phyloP scores from a whole-genome alignment of 2,329 filamentous ascomycete genomes.

The Phyllosticta citribraziliensis region DNA sequence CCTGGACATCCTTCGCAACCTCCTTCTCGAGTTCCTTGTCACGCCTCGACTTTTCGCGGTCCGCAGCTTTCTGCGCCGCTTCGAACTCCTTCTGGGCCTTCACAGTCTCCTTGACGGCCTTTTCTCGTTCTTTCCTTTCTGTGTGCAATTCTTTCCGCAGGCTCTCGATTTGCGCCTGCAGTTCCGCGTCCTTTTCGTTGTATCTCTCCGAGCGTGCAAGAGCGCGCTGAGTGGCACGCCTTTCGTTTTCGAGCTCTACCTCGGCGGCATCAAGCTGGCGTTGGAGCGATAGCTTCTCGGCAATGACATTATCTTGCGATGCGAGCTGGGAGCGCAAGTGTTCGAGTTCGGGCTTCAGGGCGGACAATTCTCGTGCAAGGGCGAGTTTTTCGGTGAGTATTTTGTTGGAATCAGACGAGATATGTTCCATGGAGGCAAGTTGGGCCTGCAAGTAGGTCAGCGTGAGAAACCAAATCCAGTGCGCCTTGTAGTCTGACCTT shows the following conservation, averaged over 20 bases:
- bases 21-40: constrained; percentile 18
- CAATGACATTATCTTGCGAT: constrained; percentile 57
- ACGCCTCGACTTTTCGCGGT: constrained; percentile 23
- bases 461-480: not conserved
- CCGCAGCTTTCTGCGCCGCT: constrained; percentile 20
- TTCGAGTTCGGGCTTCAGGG: constrained; percentile 51
- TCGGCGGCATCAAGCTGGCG: constrained; percentile 68
- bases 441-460: constrained; percentile 48
- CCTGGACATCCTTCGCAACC: constrained; percentile 14
- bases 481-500: constrained; percentile 37
- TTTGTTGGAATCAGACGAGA: constrained; percentile 61
- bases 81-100: constrained; percentile 26
- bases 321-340: constrained; percentile 49
- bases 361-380: constrained; percentile 49
- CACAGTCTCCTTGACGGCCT: constrained; percentile 27
- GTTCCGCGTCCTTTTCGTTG: constrained; percentile 40
- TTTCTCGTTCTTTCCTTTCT: constrained; percentile 36
- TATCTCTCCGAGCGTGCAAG: constrained; percentile 38
- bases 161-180: constrained; percentile 34
- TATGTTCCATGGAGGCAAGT: constrained; percentile 55
- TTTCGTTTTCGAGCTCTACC: constrained; percentile 75
- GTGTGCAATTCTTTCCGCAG: constrained; percentile 37
- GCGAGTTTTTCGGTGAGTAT: constrained; percentile 56
- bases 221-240: constrained; percentile 54
- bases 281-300: constrained; percentile 72